Evolutionary conservation across 1,284 basidiomycete genomes (phyloP).

Genomic region (Sphagnurus paluster): DNA sequence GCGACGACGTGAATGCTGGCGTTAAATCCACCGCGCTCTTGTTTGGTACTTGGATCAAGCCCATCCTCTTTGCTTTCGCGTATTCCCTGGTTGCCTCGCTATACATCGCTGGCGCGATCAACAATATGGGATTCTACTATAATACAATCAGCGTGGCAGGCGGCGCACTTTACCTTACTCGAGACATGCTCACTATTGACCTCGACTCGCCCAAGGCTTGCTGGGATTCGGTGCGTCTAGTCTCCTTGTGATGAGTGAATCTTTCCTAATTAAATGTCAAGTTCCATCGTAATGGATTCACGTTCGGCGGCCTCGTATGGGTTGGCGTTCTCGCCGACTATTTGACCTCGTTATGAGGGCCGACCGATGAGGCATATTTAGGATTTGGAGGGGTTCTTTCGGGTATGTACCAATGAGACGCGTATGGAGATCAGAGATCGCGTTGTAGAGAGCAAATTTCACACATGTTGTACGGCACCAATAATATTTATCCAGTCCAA

Average conservation of each 20-base stretch:
- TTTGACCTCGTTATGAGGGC: conserved; percentile 10
- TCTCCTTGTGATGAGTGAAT: neutral
- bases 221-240: conserved; percentile 15
- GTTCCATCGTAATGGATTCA: conserved; percentile 20
- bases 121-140: conserved; percentile 15
- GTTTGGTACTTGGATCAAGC: conserved; percentile 78
- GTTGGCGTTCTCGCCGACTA: conserved; percentile 18
- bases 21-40: conserved; percentile 94
- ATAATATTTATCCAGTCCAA: too few species aligned
- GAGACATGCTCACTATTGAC: conserved; percentile 15
- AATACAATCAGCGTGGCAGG: conserved; percentile 19
- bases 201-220: conserved; percentile 20
- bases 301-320: conserved; percentile 17
- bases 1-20: conserved; percentile 87
- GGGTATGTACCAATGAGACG: too few species aligned
- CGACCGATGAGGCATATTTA: neutral
- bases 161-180: conserved; percentile 14
- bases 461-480: too few species aligned
- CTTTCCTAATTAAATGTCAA: neutral
- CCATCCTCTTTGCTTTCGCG: conserved; percentile 53
- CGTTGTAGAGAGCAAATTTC: too few species aligned
- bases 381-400: too few species aligned
- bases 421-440: too few species aligned
- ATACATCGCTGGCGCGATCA: conserved; percentile 15
- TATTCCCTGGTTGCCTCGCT: conserved; percentile 15